Base-by-base conservation (phyloP, 164 flowering plant species). In the Chloranthus sessilifolius region DNA sequence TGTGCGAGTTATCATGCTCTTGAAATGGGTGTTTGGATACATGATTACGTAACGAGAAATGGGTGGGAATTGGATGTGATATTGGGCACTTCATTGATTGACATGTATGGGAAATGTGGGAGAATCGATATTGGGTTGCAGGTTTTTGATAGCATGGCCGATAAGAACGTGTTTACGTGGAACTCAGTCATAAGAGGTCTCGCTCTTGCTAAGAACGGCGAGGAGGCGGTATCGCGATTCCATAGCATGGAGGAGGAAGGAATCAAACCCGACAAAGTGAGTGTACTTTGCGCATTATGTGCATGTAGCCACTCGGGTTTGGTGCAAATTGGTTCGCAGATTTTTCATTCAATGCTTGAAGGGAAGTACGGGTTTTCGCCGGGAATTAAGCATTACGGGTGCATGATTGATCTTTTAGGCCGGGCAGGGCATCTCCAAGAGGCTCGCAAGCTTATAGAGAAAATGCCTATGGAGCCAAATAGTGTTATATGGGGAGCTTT, bases 21-120 rank as follows among this genome's bases (percentile, higher is more conserved):
- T 47, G 77, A 71, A 40, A 72, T 68, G 78, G 91, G 85, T 19
- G 47, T 65, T 26, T 77, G 87, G 81, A 67, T 77, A 20, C 74
- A 78, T 64, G 75, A 70, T 1, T 73, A 49, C 45, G 58, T 83
- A 35, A 62, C 22, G 40, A 68, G 60, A 26, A 61, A 47, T 23
- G 69, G 70, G 22, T 78, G 80, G 81, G 77, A 73, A 27, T 27
- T 76, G 68, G 81, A 81, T 70, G 77, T 77, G 64, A 61, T 75
- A n/a, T 37, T 81, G 50, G 85, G 83, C 10, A 81, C 83, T 37
- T 44, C 78, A 4, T 68, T 81, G 75, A 34, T 84, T 27, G 84
- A 74, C 37, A 77, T 81, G 92, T 79, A 79, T 47, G 75, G 62
- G 20, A 77, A 71, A 60, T 81, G 88, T 35, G 85, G 92, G 55